phyloP scores from a whole-genome alignment of 2,329 filamentous ascomycete species.

The Talaromyces sp. region DNA sequence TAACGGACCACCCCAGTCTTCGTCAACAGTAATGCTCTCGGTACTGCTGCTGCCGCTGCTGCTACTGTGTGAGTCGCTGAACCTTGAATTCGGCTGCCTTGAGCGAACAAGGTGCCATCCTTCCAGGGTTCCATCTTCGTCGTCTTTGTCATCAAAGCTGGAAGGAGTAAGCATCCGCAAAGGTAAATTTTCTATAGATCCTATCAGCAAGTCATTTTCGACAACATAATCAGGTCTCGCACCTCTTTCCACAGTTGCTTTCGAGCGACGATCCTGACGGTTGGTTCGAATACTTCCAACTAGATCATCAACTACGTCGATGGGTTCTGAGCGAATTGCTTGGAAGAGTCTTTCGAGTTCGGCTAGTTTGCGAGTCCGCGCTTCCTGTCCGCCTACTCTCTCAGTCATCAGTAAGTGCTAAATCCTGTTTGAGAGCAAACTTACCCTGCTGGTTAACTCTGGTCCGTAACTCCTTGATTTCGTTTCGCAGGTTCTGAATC shows the following conservation, averaged over 20 bases:
- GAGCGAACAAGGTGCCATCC: constrained; percentile 9
- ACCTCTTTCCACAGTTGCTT: neutral
- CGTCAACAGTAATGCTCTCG: constrained; percentile 20
- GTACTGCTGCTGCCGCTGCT: constrained; percentile 20
- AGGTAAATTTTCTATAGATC: neutral
- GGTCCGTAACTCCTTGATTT: constrained; percentile 34
- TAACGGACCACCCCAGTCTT: constrained; percentile 19
- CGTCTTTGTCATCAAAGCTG: constrained; percentile 1
- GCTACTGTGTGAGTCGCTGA: constrained; percentile 16
- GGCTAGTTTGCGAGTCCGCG: constrained; percentile 29
- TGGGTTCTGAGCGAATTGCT: constrained; percentile 36
- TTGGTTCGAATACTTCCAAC: constrained; percentile 34
- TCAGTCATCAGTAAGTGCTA: constrained; percentile 22
- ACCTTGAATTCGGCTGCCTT: neutral
- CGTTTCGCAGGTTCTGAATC: constrained; percentile 35
- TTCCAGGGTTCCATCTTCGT: neutral
- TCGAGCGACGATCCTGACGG: constrained; percentile 1
- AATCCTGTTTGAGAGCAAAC: neutral
- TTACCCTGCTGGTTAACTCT: constrained; percentile 32
- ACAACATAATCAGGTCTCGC: neutral
- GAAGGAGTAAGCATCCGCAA: constrained; percentile 14
- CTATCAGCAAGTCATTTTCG: neutral
- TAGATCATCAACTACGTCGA: constrained; percentile 32
- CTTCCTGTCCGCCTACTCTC: constrained; percentile 22
- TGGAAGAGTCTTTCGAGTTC: constrained; percentile 36